Percentiles rank a stretch among this genome's conserved stretches.
These are phyloP conservation scores for Akanthomyces uredinophilus DNA, from an alignment of 2,329 filamentous ascomycete genomes.

Conservation along the genomic window DNA sequence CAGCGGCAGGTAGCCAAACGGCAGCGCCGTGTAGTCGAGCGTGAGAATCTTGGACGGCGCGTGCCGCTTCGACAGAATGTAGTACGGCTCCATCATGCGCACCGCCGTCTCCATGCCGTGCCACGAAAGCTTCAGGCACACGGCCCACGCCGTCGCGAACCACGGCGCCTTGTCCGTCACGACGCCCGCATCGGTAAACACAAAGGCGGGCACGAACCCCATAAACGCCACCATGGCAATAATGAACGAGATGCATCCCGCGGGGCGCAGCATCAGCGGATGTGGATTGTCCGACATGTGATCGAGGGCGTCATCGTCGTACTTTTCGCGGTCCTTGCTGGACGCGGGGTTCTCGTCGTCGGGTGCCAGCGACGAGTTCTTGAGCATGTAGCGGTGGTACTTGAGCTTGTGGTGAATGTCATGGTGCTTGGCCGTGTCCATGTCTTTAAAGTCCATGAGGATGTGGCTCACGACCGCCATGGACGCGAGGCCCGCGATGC, in stretches of 20 bases:
- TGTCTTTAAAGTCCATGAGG: conserved; percentile 66
- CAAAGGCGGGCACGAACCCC: conserved; percentile 53
- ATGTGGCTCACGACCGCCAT: conserved; percentile 73
- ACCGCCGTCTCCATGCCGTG: conserved; percentile 63
- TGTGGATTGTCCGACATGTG: conserved; percentile 58
- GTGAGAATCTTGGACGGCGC: conserved; percentile 61
- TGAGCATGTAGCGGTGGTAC: conserved; percentile 60
- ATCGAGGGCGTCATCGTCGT: conserved; percentile 23
- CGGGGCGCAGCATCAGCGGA: conserved; percentile 60
- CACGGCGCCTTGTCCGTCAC: conserved; percentile 60
- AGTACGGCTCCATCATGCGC: conserved; percentile 71
- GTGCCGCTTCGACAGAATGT: conserved; percentile 60
- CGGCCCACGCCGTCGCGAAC: conserved; percentile 60
- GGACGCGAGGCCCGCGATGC: conserved; percentile 67
- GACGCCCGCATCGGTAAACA: conserved; percentile 52
- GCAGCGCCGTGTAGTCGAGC: conserved; percentile 68
- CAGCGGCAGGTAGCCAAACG: conserved; percentile 60
- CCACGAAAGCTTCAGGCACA: conserved; percentile 64
- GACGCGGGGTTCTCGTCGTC: conserved; percentile 46
- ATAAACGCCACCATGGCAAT: conserved; percentile 51
- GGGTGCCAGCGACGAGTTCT: conserved; percentile 66
- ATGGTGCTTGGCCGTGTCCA: conserved; percentile 61
- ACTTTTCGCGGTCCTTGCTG: conserved; percentile 38
- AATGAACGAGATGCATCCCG: conserved; percentile 57
- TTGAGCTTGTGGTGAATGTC: conserved; percentile 66